Base-by-base conservation (phyloP, 2,329 filamentous ascomycete species). In the Leptographium wingfieldii region DNA sequence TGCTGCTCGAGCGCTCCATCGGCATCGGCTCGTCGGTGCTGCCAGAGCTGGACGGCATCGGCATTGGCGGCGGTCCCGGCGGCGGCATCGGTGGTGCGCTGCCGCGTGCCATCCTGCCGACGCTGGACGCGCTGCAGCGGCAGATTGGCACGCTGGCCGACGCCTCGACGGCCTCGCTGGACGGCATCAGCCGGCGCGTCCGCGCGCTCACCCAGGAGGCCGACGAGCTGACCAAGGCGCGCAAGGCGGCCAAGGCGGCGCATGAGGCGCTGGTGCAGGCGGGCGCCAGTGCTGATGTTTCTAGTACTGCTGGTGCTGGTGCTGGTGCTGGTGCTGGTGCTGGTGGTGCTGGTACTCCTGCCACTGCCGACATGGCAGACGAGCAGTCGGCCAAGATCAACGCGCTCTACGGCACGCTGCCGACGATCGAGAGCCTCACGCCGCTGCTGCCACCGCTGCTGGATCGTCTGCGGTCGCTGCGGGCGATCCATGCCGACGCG, bases 361-460 rank as follows among this genome's bases (percentile, higher is more conserved):
- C 33, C 4, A n/a, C 5, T 19, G 10, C 11, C 40, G 53, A 59
- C 69, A 58, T 31, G 33, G 74, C 81, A 60, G 77, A 86, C 64
- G 90, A 95, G 66, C 88, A 95, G 67, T 80, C 85, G 49, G 80
- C 88, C 58, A 96, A 96, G 71, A 88, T 99, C 70, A 94, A 95
- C 65, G 89, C 92, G 1, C 81, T 99, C 5, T 96, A 96, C 72
- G 87, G 88, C 1, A 89, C 90, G 3, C 76, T 99, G 19, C 87
- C 91, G 1, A 94, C 90, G 0, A 94, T 99, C 61, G 91, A 96
- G 72, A 88, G 81, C 60, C 78, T 99, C 9, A 81, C 90, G 6
- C 94, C 94, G 1, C 79, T 96, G 22, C 79, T 99, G 4, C 92
- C 94, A 1, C 83, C 90, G 5, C 78, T 97, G 11, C 78, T 99